Base-by-base conservation (phyloP, 2,329 filamentous ascomycete genomes). In the Venturia asperata region DNA sequence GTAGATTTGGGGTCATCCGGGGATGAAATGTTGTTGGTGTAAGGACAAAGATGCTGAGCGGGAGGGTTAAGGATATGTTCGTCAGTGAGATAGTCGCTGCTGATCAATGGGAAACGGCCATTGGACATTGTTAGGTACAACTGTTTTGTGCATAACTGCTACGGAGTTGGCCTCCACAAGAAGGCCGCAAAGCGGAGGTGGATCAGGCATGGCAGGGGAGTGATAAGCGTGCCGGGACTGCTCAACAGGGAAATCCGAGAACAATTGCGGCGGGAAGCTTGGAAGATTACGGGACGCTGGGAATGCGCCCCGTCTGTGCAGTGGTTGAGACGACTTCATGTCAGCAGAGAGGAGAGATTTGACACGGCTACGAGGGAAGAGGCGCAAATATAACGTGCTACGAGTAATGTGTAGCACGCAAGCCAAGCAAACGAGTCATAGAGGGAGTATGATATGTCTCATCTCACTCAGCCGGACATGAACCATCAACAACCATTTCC, bases 161-260 rank as follows among this genome's bases (percentile, higher is more conserved):
- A 34, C 30, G 3, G 30, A 34, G 30, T 21, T 13, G 27, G 21
- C 21, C 21, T 27, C 21, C 47, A 24, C 21, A 11, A 21, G 4
- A 52, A 52, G 47, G 47, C 47, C 21, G 47, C 47, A 27, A 52
- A 52, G 47, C 21, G 47, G 47, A 52, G 47, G 47, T 52, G 47
- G 45, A 15, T 41, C 39, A 15, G 10, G 2, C 15, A 41, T 27
- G 24, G 47, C 47, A 52, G 24, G 47, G 47, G 10, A 10, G 47
- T 27, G 47, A 52, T 27, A 52, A 52, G 47, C n/a, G 21, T 52
- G 47, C 3, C 45, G 19, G 21, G 45, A 6, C 4, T 52, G 5
- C 21, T 30, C 9, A 27, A 52, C 21, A 11, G 21, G 47, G 19
- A 27, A 27, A 21, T 24, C 45, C 45, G 45, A 49, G 21, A 49